These are phyloP conservation scores for Carex pumila DNA, from an alignment of 176 grass and related monocot genomes.

Conservation along the genomic window DNA sequence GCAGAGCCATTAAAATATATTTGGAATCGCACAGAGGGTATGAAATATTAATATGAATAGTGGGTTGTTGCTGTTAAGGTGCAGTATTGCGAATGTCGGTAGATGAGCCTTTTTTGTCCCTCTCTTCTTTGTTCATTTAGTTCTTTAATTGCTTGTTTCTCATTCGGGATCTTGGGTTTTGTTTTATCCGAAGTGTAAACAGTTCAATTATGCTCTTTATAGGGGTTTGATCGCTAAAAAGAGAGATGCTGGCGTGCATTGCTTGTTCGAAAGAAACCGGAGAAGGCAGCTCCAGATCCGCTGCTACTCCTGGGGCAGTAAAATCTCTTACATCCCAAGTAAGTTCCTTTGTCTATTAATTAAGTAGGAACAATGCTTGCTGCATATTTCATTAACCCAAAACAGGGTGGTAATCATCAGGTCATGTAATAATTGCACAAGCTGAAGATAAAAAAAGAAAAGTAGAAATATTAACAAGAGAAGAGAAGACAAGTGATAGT, in stretches of 20 bases:
- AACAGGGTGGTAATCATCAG: no score
- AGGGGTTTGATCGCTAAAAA: conserved; percentile 5
- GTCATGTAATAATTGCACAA: no score
- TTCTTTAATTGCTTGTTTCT: not conserved
- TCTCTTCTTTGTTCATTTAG: conserved; percentile 13
- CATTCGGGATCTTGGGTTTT: conserved; percentile 3
- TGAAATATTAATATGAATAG: conserved; percentile 6
- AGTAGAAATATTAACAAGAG: no score
- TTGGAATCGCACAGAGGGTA: not conserved
- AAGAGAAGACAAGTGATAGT: no score
- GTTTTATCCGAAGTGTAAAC: not conserved
- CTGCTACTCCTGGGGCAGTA: conserved; percentile 49
- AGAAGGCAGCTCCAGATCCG: conserved; percentile 58
- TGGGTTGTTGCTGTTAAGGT: conserved; percentile 12
- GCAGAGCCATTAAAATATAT: not conserved
- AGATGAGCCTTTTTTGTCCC: conserved; percentile 17
- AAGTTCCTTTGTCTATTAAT: not conserved
- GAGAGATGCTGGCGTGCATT: conserved; percentile 87
- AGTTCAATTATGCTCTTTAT: conserved; percentile 6
- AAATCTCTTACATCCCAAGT: conserved; percentile 93
- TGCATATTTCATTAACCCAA: no score
- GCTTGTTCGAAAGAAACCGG: conserved; percentile 75
- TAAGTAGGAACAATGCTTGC: no score
- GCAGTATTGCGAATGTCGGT: conserved; percentile 23
- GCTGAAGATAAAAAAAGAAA: no score